Evolutionary conservation across 768 basidiomycete species (phyloP), one percentile per base, ranked within the genome.

Genomic region (Daedaleopsis sinensis): DNA sequence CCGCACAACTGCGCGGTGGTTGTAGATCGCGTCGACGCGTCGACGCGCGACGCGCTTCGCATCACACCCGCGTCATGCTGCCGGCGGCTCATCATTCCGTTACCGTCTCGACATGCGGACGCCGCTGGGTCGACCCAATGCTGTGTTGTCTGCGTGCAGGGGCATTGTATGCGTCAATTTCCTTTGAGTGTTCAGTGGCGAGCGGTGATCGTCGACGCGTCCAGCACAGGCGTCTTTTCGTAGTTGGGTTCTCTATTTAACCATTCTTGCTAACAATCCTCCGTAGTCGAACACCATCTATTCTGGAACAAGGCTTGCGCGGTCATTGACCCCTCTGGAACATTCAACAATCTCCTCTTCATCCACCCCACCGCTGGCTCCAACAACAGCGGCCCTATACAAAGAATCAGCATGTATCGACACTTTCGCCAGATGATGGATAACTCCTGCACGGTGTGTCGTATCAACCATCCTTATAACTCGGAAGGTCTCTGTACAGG

Each of bases 231-330:
- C 37, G 32, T 18, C 19, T 53, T 21, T 9, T 37, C 19, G 27
- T 32, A 32, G 27, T 32, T 32, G 27, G 27, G 27, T 32, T 7
- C 27, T 32, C 21, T 15, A 12, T 10, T 23, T 18, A n/a, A 11
- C 10, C 55, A 44, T 7, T 46, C 35, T 27, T 38, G 16, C 39
- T 52, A 38, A 38, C 43, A 18, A 16, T 3, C 52, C 43, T 5
- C 57, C 58, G 37, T 64, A 91, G 89, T 91, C 58, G 84, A 89
- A 77, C 77, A 79, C 9, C 89, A 91, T 75, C 72, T 80, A 18
- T 90, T 89, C 69, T 91, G 89, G 89, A 79, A 79, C 62, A 85
- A 88, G 61, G 88, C 86, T 1, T 79, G 84, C 58, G 70, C 80
- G 3, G 71, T 84, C 35, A 75, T 91, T 63, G 89, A 91, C 75